Evolutionary conservation across 352 stramenopile species (phyloP).

Genomic region (Globisporangium nagaii): DNA sequence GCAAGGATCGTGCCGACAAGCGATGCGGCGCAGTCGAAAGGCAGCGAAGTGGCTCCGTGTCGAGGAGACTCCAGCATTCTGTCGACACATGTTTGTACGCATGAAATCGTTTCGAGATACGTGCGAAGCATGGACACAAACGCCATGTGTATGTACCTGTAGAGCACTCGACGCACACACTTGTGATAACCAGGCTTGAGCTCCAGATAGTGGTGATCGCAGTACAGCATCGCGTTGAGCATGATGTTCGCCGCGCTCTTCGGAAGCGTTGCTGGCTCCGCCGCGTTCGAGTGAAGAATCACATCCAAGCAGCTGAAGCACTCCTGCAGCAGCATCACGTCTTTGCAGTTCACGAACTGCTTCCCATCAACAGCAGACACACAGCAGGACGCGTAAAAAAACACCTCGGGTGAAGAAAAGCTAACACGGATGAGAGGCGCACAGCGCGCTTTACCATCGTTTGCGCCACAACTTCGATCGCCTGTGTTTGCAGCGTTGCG

Average conservation of each 20-base stretch:
- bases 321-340: conserved; percentile 11
- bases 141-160: neutral
- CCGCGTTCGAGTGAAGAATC: conserved; percentile 11
- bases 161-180: neutral
- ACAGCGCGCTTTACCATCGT: conserved; percentile 19
- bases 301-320: conserved; percentile 19
- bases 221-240: conserved; percentile 20
- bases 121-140: neutral
- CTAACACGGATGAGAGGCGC: too few relatives aligned
- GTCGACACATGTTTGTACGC: neutral
- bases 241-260: conserved; percentile 15
- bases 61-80: conserved; percentile 5
- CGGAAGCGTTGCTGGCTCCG: conserved; percentile 8
- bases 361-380: neutral
- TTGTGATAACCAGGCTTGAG: neutral
- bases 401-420: neutral
- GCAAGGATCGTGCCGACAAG: neutral
- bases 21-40: neutral
- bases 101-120: neutral
- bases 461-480: conserved; percentile 17
- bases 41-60: neutral
- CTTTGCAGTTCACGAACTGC: conserved; percentile 16
- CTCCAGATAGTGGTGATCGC: conserved; percentile 5
- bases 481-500: conserved; percentile 8
- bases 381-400: too few relatives aligned